Percentiles rank a stretch among this genome's conserved stretches.
Evolutionary conservation across 106 monocot species (phyloP).

Genomic region (Phalaenopsis equestris): DNA sequence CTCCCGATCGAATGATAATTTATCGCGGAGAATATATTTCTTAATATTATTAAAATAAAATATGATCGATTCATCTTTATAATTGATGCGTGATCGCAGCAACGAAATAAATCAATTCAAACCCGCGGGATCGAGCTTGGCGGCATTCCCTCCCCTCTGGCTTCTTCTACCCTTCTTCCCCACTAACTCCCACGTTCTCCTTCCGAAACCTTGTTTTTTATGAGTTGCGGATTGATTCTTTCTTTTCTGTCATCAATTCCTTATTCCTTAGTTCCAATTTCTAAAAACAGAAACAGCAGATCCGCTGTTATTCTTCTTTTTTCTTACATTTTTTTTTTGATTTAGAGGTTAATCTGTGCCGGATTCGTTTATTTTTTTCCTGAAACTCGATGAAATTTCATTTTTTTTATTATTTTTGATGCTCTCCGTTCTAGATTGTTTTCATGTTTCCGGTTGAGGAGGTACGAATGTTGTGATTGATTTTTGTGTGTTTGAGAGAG

Average conservation of each 20-base stretch:
- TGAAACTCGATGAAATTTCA: not conserved
- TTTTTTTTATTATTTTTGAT: not conserved
- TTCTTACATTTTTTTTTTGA: not conserved
- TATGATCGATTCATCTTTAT: too few relatives aligned
- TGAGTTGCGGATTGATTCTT: not conserved
- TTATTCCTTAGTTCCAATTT: not conserved
- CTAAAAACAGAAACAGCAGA: not conserved
- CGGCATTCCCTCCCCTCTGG: not conserved
- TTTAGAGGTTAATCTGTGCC: not conserved
- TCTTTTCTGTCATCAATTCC: not conserved
- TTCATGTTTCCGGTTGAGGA: not conserved
- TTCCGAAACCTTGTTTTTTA: not conserved
- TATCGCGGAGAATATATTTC: too few relatives aligned
- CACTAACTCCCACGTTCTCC: constrained; percentile 3
- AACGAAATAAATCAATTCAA: not conserved
- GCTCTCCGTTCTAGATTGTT: not conserved
- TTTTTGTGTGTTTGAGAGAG: not conserved
- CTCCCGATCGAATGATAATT: too few relatives aligned
- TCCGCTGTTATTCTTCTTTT: not conserved
- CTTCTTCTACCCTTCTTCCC: not conserved
- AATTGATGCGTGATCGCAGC: not conserved
- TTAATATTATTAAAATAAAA: too few relatives aligned
- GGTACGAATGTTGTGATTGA: not conserved
- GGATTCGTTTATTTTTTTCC: not conserved
- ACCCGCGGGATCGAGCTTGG: not conserved